Evolutionary conservation across 2,329 filamentous ascomycete genomes (phyloP), one percentile per base, ranked within the genome.

Genomic region (Diplodia mutila): DNA sequence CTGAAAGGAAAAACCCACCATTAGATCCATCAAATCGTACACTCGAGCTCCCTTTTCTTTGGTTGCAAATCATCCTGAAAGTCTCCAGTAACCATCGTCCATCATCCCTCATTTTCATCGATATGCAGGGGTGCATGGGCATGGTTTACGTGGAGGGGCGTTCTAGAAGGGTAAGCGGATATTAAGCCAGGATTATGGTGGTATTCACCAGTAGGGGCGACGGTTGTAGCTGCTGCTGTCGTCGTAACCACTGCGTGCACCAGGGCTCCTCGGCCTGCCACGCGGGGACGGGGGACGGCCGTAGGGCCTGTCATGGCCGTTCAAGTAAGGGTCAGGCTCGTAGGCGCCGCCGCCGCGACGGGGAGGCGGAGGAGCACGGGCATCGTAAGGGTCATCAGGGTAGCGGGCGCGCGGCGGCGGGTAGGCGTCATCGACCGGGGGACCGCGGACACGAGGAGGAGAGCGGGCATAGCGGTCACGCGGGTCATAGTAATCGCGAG

Each of bases 401-500:
- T 90, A 82, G 71, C 82, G 82, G 83, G 79, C 74, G 70, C 90
- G 85, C 66, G 85, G 84, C 67, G 86, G 87, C 71, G 89, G 88
- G 74, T 84, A 83, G 73, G 97, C 95, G 75, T 97, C 93, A 69
- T 94, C 90, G 70, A 91, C 84, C 53, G 91, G 89, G 25, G 84
- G 85, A 71, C 86, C 85, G 71, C 90, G 90, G 71, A 91, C 90
- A 53, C 91, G 91, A 69, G 93, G 92, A 67, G 92, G 82, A 70
- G 82, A 82, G 68, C 82, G 93, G 68, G 92, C 90, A 75, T 94
- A 93, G 61, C 90, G 87, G 73, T 91, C 89, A 72, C 85, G 84
- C 76, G 91, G 89, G 71, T 94, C 92, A 80, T 97, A 97, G 81
- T 97, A 97, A 69, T 94, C 91, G 72, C 92, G 90, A 69, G 91